A percentile compares a stretch with the other conserved stretches of the same genome.
These are phyloP conservation scores for Powellomyces hirtus DNA, from an alignment of 192 early-diverging fungal species.

Conservation along the genomic window DNA sequence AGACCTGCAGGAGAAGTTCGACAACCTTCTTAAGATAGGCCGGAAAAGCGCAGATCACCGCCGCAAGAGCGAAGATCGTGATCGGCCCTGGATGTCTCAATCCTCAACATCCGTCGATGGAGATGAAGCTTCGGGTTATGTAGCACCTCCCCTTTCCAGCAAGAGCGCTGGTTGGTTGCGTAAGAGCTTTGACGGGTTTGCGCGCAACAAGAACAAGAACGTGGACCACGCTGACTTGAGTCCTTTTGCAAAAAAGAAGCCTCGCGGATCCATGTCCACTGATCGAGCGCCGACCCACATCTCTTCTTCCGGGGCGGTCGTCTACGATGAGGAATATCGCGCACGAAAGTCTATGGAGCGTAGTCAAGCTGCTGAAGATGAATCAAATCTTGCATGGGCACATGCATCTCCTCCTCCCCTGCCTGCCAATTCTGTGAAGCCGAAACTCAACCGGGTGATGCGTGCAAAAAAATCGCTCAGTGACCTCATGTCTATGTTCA, in stretches of 20 bases:
- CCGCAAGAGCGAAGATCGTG: too few species aligned
- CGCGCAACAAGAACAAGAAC: too few species aligned
- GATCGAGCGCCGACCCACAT: neutral
- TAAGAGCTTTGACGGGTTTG: neutral
- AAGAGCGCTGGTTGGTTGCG: neutral
- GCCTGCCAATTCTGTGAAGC: too few species aligned
- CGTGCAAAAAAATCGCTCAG: neutral
- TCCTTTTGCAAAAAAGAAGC: neutral
- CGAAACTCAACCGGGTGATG: neutral
- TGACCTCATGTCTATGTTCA: neutral
- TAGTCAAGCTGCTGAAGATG: neutral
- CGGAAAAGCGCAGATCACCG: too few species aligned
- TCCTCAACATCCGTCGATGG: too few species aligned
- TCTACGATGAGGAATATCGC: conserved; percentile 10
- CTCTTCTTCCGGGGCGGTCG: neutral
- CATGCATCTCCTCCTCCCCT: neutral
- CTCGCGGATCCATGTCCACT: neutral
- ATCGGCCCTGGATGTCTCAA: too few species aligned
- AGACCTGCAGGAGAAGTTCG: neutral
- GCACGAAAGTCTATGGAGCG: neutral
- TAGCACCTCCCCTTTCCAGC: too few species aligned
- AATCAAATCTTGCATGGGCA: neutral
- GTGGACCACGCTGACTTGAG: neutral
- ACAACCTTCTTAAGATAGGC: neutral
- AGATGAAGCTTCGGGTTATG: too few species aligned